Evolutionary conservation across 352 stramenopile species (phyloP), one percentile per base, ranked within the genome.

Genomic region (Saprolegnia parasitica): DNA sequence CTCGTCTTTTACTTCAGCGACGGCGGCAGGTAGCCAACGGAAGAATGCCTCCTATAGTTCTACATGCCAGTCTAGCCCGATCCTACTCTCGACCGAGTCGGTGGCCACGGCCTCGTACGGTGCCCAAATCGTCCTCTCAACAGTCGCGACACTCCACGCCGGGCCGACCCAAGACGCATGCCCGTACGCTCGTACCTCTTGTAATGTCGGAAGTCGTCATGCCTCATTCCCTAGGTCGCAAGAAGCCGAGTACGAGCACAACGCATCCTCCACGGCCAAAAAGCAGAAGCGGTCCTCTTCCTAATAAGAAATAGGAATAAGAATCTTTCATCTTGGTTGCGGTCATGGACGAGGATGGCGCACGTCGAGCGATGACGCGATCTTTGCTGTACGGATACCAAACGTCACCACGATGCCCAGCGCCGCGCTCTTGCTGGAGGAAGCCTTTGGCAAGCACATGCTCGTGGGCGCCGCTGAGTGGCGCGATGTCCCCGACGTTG

Each of bases 101-200:
- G 87, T 84, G 26, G 79, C 83, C 9, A 72, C 83, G 64, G 82
- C 84, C 35, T 88, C 85, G 67, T 84, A 91, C 45, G 76, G 75
- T n/a, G 74, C 89, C 26, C 83, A 95, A 72, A 75, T 93, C 66
- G 91, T 83, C n/a, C 74, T 95, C 15, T 92, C 87, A 18, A 95
- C 87, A 0, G 76, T 92, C 49, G 88, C 83, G n/a, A 89, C 81
- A 23, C 90, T 93, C 71, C 71, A 91, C 2, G 81, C 84, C n/a
- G 76, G 74, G 52, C 72, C 81, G 6, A 89, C 84, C 21, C 84
- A 92, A 73, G 35, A 60, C 35, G 68, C 77, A 0, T 71, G 75
- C 37, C 84, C 77, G 78, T 84, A 21, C 67, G 11, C 42, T 35
- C 40, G 56, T 50, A 4, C 40, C 40, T 58, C n/a, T n/a, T n/a